A percentile compares a stretch with the other conserved stretches of the same genome.
phyloP scores from a whole-genome alignment of 768 basidiomycete genomes.

The Auricularia sp. region DNA sequence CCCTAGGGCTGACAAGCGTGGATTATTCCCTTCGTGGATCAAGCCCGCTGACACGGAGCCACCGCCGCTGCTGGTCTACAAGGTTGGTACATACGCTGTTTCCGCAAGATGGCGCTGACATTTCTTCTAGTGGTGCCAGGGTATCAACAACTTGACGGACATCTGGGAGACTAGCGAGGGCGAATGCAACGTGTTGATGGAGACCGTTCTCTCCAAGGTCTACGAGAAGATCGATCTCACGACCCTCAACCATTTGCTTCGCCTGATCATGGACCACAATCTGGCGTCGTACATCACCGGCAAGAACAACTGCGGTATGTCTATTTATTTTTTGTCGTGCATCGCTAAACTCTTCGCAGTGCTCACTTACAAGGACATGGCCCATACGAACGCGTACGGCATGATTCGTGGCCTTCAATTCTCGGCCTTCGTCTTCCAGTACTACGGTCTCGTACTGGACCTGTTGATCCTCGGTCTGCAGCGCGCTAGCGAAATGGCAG shows the following conservation, averaged over 20 bases:
- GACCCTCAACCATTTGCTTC: constrained; percentile 85
- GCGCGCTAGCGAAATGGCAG: constrained; percentile 97
- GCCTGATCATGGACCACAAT: constrained; percentile 96
- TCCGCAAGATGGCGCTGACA: background rate
- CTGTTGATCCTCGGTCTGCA: constrained; percentile 94
- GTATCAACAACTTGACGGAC: constrained; percentile 96
- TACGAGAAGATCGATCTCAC: constrained; percentile 99
- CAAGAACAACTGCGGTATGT: constrained; percentile 84
- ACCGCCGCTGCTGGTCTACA: constrained; percentile 92
- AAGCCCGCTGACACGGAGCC: constrained; percentile 97
- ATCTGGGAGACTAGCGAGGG: constrained; percentile 98
- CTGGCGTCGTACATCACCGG: constrained; percentile 98
- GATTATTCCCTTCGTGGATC: constrained; percentile 97
- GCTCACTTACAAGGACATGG: constrained; percentile 95
- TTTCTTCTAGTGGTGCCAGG: constrained; percentile 74
- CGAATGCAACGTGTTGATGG: constrained; percentile 98
- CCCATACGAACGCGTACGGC: constrained; percentile 94
- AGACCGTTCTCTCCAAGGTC: constrained; percentile 93
- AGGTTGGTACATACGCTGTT: constrained; percentile 26
- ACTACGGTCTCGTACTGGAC: constrained; percentile 92
- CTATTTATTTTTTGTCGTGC: background rate
- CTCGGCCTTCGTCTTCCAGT: constrained; percentile 98
- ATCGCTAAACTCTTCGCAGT: constrained; percentile 26
- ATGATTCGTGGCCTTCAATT: constrained; percentile 97
- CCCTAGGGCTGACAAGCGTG: constrained; percentile 81